Conservation (phyloP, 345 rosid genomes). For the Rhizophora apiculata region DNA sequence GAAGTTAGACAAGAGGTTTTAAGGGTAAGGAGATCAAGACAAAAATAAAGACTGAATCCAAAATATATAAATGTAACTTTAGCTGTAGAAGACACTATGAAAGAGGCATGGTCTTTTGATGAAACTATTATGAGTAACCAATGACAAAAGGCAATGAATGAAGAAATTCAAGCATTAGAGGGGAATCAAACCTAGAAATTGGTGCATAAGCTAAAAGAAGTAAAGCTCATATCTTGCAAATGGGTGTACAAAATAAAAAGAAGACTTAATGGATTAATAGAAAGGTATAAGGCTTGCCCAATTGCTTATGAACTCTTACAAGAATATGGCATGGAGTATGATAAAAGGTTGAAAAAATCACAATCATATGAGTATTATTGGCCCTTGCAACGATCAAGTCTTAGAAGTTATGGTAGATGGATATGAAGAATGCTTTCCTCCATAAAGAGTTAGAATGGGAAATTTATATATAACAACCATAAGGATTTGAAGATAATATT, state of each 20-base stretch:
- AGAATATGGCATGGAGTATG: not conserved
- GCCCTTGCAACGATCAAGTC: not conserved
- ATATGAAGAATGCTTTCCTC: no score
- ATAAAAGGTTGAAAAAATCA: no score
- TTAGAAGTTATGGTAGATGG: not conserved
- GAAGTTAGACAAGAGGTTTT: accelerated
- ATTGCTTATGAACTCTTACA: not conserved
- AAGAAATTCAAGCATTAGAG: not conserved
- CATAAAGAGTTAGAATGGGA: not conserved
- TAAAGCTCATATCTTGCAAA: no score
- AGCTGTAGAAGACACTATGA: not conserved
- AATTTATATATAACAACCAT: no score
- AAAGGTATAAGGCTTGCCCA: not conserved
- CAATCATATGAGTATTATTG: no score
- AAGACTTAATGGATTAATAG: not conserved
- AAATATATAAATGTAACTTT: no score
- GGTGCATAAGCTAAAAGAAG: not conserved
- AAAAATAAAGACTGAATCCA: no score
- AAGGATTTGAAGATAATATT: no score
- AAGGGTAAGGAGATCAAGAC: no score
- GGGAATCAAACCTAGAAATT: not conserved
- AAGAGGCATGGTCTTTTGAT: not conserved
- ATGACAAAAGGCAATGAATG: not conserved
- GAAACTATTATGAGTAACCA: not conserved
- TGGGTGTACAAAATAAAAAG: no score